phyloP scores from a whole-genome alignment of 2,329 filamentous ascomycete species.

The Claviceps humidiphila region DNA sequence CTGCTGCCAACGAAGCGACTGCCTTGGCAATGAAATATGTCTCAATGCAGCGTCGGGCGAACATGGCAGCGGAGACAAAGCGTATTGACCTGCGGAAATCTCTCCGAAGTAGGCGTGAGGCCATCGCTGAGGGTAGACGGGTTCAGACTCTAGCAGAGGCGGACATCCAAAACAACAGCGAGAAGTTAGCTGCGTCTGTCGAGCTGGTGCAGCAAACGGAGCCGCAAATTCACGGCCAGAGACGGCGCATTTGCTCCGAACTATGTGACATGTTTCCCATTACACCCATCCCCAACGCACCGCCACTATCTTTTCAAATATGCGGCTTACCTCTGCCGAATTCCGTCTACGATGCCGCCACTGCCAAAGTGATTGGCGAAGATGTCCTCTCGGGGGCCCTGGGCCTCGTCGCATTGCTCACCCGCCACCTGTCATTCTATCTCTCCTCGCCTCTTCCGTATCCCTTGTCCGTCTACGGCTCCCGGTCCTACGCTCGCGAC shows the following conservation, averaged over 20 bases:
- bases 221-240: conserved; percentile 67
- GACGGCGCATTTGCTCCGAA: conserved; percentile 77
- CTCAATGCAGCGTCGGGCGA: conserved; percentile 48
- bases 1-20: conserved; percentile 36
- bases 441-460: conserved; percentile 70
- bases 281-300: conserved; percentile 40
- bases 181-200: conserved; percentile 44
- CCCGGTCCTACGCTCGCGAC: conserved; percentile 63
- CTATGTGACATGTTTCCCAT: conserved; percentile 71
- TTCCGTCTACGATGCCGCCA: conserved; percentile 50
- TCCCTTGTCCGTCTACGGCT: conserved; percentile 58
- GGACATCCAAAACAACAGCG: conserved; percentile 48
- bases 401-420: conserved; percentile 64
- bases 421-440: conserved; percentile 69
- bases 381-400: conserved; percentile 69
- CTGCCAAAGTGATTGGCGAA: conserved; percentile 39
- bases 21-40: conserved; percentile 41
- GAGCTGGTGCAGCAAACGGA: conserved; percentile 41
- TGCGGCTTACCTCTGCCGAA: conserved; percentile 69
- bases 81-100: conserved; percentile 56
- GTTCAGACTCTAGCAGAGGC: conserved; percentile 44
- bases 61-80: conserved; percentile 47
- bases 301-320: conserved; percentile 71
- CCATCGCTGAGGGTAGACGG: conserved; percentile 51
- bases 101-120: conserved; percentile 48